Conservation (phyloP, 805 yeast species). For the Lachancea dasiensis region DNA sequence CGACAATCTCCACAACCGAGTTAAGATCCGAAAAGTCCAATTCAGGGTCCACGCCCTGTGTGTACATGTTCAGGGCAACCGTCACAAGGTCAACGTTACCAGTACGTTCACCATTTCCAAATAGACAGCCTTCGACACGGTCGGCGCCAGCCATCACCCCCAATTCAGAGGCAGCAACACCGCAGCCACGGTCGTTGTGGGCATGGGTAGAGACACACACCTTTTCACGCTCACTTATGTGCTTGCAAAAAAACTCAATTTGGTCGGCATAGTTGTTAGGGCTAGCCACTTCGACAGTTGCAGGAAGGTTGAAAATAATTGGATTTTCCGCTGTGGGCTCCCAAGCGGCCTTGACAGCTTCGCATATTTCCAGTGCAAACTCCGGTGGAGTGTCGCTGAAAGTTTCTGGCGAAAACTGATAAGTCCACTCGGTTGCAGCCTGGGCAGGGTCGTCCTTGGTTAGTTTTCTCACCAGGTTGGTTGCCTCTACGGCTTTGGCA, state of each 20-base stretch:
- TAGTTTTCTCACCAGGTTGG: constrained; percentile 58
- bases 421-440: constrained; percentile 61
- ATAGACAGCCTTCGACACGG: constrained; percentile 77
- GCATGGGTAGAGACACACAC: constrained; percentile 65
- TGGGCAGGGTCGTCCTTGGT: constrained; percentile 69
- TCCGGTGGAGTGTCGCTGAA: constrained; percentile 71
- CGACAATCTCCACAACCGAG: constrained; percentile 60
- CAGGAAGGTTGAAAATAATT: constrained; percentile 72
- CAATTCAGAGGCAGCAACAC: constrained; percentile 76
- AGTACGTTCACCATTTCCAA: constrained; percentile 81
- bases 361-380: constrained; percentile 70
- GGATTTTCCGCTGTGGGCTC: constrained; percentile 71
- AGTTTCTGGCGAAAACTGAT: constrained; percentile 74
- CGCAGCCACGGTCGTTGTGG: constrained; percentile 79
- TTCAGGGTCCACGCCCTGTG: constrained; percentile 68
- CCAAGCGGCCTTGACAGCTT: constrained; percentile 75
- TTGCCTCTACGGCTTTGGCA: constrained; percentile 62
- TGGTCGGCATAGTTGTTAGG: constrained; percentile 79
- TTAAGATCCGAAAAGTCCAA: constrained; percentile 67
- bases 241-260: constrained; percentile 64
- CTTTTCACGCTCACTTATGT: constrained; percentile 66
- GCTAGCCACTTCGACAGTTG: constrained; percentile 71
- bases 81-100: constrained; percentile 78
- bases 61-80: constrained; percentile 70
- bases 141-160: constrained; percentile 81